phyloP scores from a whole-genome alignment of 148 eudicot species.

The Silene conica region DNA sequence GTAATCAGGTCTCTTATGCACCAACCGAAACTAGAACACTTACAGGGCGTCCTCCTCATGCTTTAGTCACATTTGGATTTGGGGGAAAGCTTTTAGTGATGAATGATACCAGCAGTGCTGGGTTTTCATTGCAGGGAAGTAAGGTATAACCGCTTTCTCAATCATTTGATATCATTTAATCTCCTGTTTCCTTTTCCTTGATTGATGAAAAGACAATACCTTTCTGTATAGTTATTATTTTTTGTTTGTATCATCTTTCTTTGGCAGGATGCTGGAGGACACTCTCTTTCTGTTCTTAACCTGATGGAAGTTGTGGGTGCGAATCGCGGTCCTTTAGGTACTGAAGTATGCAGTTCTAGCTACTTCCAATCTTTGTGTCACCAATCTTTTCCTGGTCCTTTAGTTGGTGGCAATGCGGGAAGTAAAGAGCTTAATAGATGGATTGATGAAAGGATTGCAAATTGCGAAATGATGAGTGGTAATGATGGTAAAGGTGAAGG shows the following conservation, averaged over 20 bases:
- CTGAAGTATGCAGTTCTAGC: slow-evolving; percentile 32
- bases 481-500: slow-evolving; percentile 50
- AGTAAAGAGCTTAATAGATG: slow-evolving; percentile 77
- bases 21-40: slow-evolving; percentile 63
- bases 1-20: slow-evolving; percentile 37
- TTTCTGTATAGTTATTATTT: neutral
- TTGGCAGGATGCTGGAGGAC: slow-evolving; percentile 60
- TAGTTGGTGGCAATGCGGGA: slow-evolving; percentile 79
- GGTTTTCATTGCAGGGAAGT: slow-evolving; percentile 42
- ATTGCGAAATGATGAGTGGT: slow-evolving; percentile 33
- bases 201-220: neutral
- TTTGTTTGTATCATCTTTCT: slow-evolving; percentile 1
- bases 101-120: slow-evolving; percentile 47
- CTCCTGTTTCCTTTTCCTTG: neutral
- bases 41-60: slow-evolving; percentile 93
- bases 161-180: neutral
- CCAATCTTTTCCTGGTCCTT: slow-evolving; percentile 78
- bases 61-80: slow-evolving; percentile 88
- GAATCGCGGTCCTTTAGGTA: slow-evolving; percentile 39
- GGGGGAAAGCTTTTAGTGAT: slow-evolving; percentile 92
- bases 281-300: slow-evolving; percentile 56
- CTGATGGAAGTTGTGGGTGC: slow-evolving; percentile 56
- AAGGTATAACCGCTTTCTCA: slow-evolving; percentile 44
- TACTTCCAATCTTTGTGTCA: slow-evolving; percentile 65
- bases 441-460: slow-evolving; percentile 81